phyloP scores from a whole-genome alignment of 2,329 filamentous ascomycete genomes.

The Lachnellula hyalina region DNA sequence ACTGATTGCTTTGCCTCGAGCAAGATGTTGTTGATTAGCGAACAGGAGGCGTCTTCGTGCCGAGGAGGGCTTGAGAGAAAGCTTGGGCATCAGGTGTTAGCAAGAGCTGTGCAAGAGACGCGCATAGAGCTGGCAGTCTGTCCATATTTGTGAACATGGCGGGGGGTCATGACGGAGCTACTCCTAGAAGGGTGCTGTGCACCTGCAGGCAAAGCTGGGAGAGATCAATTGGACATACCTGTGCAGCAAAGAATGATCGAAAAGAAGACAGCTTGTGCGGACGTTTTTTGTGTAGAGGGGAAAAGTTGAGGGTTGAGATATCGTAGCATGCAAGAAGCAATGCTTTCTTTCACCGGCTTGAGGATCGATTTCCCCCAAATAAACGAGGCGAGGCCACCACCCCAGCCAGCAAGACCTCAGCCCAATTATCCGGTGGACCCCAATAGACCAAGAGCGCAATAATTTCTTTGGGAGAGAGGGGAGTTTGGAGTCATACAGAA shows the following conservation, averaged over 20 bases:
- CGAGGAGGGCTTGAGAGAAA: background rate
- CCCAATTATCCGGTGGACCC: too few species aligned
- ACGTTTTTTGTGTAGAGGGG: slow-evolving; percentile 2
- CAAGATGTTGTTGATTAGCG: slow-evolving; percentile 2
- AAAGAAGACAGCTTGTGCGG: background rate
- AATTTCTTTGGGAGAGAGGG: background rate
- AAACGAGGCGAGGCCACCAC: slow-evolving; percentile 1
- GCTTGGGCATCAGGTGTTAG: slow-evolving; percentile 6
- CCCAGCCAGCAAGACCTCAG: too few species aligned
- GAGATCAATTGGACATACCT: slow-evolving; percentile 26
- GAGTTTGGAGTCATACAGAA: slow-evolving; percentile 13
- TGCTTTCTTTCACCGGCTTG: slow-evolving; percentile 1
- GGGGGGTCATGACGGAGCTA: slow-evolving; percentile 25
- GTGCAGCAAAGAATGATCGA: slow-evolving; percentile 9
- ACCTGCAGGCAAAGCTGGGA: background rate
- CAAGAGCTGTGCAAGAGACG: background rate
- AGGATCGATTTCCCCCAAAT: background rate
- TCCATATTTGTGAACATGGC: slow-evolving; percentile 15
- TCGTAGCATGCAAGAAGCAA: background rate
- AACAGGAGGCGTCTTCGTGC: background rate
- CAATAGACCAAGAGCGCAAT: slow-evolving; percentile 3
- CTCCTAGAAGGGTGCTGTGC: slow-evolving; percentile 7
- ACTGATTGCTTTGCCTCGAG: slow-evolving; percentile 12
- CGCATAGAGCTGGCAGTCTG: background rate
- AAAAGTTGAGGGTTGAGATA: slow-evolving; percentile 4